Percentiles rank a stretch among this genome's conserved stretches.
Evolutionary conservation across 176 grass and related monocot genomes (phyloP).

Genomic region (Calamus simplicifolius): DNA sequence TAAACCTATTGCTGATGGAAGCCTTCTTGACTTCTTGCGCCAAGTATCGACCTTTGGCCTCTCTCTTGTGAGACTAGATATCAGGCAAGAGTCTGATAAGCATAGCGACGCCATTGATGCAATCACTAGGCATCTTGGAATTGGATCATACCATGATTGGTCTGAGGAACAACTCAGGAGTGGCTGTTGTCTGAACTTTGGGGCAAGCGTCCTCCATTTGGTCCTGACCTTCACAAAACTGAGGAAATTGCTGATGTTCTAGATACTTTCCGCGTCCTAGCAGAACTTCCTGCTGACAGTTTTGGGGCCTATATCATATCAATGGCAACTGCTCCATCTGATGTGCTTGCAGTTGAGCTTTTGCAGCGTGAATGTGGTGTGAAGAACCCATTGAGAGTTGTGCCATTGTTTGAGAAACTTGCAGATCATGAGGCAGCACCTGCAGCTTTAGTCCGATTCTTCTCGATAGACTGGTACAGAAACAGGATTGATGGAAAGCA

Average conservation of each 20-base stretch:
- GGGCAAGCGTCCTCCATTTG: constrained; percentile 83
- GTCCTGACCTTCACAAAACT: constrained; percentile 78
- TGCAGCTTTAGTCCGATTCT: constrained; percentile 70
- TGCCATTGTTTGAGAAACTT: constrained; percentile 96
- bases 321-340: constrained; percentile 93
- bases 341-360: constrained; percentile 93
- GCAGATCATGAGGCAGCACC: constrained; percentile 88
- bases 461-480: constrained; percentile 94
- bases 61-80: constrained; percentile 94
- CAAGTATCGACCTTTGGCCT: constrained; percentile 97
- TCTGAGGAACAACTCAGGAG: constrained; percentile 89
- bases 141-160: constrained; percentile 92
- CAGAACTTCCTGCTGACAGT: constrained; percentile 79
- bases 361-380: constrained; percentile 78
- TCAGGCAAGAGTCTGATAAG: constrained; percentile 97
- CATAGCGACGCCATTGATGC: constrained; percentile 93
- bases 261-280: constrained; percentile 71
- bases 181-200: constrained; percentile 82
- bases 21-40: constrained; percentile 94
- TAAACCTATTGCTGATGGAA: constrained; percentile 87
- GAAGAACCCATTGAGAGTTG: constrained; percentile 74
- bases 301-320: constrained; percentile 97
- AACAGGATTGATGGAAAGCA: constrained; percentile 89
- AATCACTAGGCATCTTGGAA: constrained; percentile 76
- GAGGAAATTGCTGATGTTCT: constrained; percentile 87